Conservation (phyloP, 345 rosid genomes). For the Raphanus raphanistrum region DNA sequence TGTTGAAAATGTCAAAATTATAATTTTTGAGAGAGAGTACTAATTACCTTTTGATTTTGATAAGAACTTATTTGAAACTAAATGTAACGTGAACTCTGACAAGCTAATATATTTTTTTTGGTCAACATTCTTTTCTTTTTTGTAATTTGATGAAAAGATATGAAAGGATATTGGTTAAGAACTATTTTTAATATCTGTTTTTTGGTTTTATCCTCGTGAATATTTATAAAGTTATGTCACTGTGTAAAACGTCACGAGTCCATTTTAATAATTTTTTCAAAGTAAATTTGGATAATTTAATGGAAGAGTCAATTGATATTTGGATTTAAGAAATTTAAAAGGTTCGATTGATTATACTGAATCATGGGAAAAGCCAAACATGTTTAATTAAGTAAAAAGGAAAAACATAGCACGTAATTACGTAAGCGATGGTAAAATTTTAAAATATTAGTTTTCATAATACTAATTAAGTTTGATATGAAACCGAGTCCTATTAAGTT, state of each 20-base stretch:
- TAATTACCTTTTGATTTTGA: constrained; percentile 3
- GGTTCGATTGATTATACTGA: constrained; percentile 6
- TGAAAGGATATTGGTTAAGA: constrained; percentile 14
- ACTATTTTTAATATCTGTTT: background rate
- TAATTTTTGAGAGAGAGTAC: too few relatives aligned
- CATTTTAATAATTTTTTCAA: background rate
- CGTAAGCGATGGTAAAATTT: background rate
- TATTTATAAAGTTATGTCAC: background rate
- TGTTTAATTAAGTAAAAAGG: background rate
- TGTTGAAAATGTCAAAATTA: too few relatives aligned
- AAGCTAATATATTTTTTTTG: background rate
- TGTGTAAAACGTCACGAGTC: constrained; percentile 30
- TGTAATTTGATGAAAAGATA: background rate
- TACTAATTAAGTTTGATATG: too few relatives aligned
- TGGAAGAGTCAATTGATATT: constrained; percentile 1
- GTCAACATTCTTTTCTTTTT: background rate
- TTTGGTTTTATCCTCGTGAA: constrained; percentile 20
- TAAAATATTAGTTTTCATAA: background rate
- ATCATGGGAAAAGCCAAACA: constrained; percentile 22
- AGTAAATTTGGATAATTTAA: constrained; percentile 1
- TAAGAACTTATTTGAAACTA: constrained; percentile 12
- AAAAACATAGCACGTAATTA: background rate
- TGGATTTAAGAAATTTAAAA: background rate
- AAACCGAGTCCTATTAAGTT: too few relatives aligned
- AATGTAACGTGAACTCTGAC: constrained; percentile 1